Evolutionary conservation across 2,329 filamentous ascomycete genomes (phyloP).

Genomic region (Amesomyces nigricolor): DNA sequence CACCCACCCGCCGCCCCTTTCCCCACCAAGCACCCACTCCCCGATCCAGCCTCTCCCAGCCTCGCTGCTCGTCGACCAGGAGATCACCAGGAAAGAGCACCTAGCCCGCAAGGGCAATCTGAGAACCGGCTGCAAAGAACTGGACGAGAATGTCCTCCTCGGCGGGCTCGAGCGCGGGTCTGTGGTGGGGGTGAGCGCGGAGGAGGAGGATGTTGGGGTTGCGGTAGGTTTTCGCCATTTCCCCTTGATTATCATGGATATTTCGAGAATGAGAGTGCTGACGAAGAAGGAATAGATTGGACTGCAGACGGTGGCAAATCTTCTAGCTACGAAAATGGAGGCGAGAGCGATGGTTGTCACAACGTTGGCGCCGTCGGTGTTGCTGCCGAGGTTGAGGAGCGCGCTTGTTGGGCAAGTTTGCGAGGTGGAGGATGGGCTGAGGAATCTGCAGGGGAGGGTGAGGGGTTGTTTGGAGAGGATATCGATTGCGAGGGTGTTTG

Average conservation of each 20-base stretch:
- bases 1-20: background rate
- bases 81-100: slow-evolving; percentile 22
- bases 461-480: slow-evolving; percentile 43
- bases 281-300: slow-evolving; percentile 34
- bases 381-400: slow-evolving; percentile 40
- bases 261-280: background rate
- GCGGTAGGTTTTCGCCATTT: too few relatives aligned
- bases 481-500: slow-evolving; percentile 52
- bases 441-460: slow-evolving; percentile 24
- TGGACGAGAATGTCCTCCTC: slow-evolving; percentile 45
- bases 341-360: slow-evolving; percentile 43
- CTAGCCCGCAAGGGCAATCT: slow-evolving; percentile 21
- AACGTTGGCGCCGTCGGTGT: slow-evolving; percentile 37
- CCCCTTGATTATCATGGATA: background rate
- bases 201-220: slow-evolving; percentile 39
- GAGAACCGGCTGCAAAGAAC: slow-evolving; percentile 41
- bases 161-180: slow-evolving; percentile 45
- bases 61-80: slow-evolving; percentile 36
- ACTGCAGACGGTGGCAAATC: slow-evolving; percentile 42
- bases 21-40: background rate
- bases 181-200: slow-evolving; percentile 50
- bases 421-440: slow-evolving; percentile 3
- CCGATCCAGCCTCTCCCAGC: slow-evolving; percentile 39
- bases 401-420: slow-evolving; percentile 35
- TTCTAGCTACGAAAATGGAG: slow-evolving; percentile 30